Percentiles rank a stretch among this genome's conserved stretches.
phyloP scores from a whole-genome alignment of 2,329 filamentous ascomycete genomes.

The Neonectria faginata region DNA sequence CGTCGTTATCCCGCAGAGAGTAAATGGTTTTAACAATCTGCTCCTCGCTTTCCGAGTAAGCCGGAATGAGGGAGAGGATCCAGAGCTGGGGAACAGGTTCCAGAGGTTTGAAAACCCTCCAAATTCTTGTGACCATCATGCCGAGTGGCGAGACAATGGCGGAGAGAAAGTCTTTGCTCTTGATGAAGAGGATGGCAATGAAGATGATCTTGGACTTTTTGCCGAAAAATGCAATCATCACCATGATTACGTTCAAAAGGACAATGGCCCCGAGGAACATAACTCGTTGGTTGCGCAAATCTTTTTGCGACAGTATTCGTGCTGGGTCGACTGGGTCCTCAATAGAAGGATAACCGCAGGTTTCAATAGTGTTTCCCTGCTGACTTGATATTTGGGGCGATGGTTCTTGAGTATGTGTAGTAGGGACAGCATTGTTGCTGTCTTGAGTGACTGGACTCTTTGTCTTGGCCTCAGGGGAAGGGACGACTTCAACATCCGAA shows the following conservation, averaged over 20 bases:
- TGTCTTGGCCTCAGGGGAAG: background rate
- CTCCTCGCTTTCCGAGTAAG: slow-evolving; percentile 41
- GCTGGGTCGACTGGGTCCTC: slow-evolving; percentile 38
- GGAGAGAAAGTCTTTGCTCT: slow-evolving; percentile 40
- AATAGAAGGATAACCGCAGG: slow-evolving; percentile 33
- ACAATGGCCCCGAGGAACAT: slow-evolving; percentile 32
- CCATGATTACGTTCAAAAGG: slow-evolving; percentile 36
- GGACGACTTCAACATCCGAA: background rate
- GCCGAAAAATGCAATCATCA: slow-evolving; percentile 30
- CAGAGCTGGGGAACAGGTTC: slow-evolving; percentile 22
- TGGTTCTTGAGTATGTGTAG: no score
- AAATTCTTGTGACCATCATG: slow-evolving; percentile 17
- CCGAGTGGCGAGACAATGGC: slow-evolving; percentile 33
- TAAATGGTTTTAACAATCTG: slow-evolving; percentile 42
- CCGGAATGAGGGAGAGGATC: slow-evolving; percentile 40
- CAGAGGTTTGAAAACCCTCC: slow-evolving; percentile 22
- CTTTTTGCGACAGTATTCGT: slow-evolving; percentile 17
- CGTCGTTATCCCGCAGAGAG: slow-evolving; percentile 37
- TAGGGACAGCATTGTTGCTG: background rate
- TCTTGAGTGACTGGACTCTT: background rate
- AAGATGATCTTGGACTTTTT: slow-evolving; percentile 37
- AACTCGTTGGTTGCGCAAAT: slow-evolving; percentile 36
- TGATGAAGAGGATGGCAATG: slow-evolving; percentile 32
- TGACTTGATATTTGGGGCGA: background rate
- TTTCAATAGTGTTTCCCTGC: slow-evolving; percentile 26